These are phyloP conservation scores for Epichloe scottii DNA, from an alignment of 2,329 filamentous ascomycete species.

Conservation along the genomic window DNA sequence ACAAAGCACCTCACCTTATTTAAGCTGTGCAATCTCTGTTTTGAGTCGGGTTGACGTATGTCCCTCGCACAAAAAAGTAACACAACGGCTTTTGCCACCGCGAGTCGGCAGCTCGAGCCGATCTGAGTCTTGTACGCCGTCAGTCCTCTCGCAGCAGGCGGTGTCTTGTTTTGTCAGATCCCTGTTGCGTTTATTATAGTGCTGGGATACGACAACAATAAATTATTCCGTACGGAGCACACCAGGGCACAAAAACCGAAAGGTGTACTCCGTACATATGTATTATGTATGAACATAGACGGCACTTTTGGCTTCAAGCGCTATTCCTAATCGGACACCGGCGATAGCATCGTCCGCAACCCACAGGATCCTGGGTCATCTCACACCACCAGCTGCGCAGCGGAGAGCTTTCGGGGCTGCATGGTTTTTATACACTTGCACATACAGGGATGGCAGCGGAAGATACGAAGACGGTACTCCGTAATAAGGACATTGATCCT, in stretches of 20 bases:
- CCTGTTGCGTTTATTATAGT: neutral
- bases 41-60: neutral
- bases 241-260: too few species aligned
- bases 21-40: neutral
- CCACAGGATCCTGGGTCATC: neutral
- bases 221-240: too few species aligned
- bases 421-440: too few species aligned
- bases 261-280: neutral
- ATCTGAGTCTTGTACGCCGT: slow-evolving; percentile 1
- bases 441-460: too few species aligned
- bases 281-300: neutral
- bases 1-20: neutral
- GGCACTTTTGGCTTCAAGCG: neutral
- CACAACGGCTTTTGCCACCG: neutral
- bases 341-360: neutral
- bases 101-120: slow-evolving; percentile 4
- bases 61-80: neutral
- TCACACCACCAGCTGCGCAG: neutral
- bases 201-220: neutral
- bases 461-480: too few species aligned
- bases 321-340: neutral
- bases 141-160: slow-evolving; percentile 1
- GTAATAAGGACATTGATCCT: too few species aligned
- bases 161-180: neutral
- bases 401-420: too few species aligned